A percentile compares a stretch with the other conserved stretches of the same genome.
Conservation (phyloP, 768 basidiomycete genomes). For the Russula compacta region DNA sequence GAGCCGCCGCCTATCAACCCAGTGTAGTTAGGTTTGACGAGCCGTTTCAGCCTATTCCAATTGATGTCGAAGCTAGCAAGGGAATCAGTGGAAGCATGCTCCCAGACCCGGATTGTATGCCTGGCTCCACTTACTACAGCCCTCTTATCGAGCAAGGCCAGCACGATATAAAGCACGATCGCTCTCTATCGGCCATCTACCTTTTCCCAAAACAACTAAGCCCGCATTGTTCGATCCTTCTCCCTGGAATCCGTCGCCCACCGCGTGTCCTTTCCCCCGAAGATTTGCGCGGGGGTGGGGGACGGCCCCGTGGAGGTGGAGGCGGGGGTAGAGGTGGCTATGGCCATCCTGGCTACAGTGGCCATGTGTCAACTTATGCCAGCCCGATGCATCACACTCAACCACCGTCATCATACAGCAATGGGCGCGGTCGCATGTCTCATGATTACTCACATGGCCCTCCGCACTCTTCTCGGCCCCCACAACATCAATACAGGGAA, state of each 20-base stretch:
- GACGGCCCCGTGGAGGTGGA: constrained; percentile 30
- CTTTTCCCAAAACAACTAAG: constrained; percentile 81
- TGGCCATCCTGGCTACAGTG: constrained; percentile 17
- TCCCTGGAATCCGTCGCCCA: constrained; percentile 60
- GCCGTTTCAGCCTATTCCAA: constrained; percentile 51
- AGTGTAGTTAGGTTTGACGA: constrained; percentile 5
- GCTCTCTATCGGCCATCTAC: constrained; percentile 79
- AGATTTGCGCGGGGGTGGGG: constrained; percentile 60
- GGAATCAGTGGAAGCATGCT: constrained; percentile 76
- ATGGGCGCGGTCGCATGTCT: constrained; percentile 20
- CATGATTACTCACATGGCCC: constrained; percentile 21
- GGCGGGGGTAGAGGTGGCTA: constrained; percentile 39
- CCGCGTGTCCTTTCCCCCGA: constrained; percentile 50
- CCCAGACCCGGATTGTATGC: constrained; percentile 82
- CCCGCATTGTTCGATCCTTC: constrained; percentile 76
- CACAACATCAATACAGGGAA: constrained; percentile 24
- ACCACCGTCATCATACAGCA: constrained; percentile 12
- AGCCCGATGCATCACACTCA: constrained; percentile 5
- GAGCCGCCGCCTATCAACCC: constrained; percentile 24
- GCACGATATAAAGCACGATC: constrained; percentile 79
- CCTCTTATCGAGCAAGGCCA: constrained; percentile 54
- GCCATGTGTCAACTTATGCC: constrained; percentile 3
- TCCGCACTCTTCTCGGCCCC: constrained; percentile 25
- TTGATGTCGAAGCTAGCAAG: constrained; percentile 60
- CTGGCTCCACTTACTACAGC: constrained; percentile 81